A percentile compares a stretch with the other conserved stretches of the same genome.
These are phyloP conservation scores for Dothiorella sarmentorum DNA, from an alignment of 2,329 filamentous ascomycete species.

Conservation along the genomic window DNA sequence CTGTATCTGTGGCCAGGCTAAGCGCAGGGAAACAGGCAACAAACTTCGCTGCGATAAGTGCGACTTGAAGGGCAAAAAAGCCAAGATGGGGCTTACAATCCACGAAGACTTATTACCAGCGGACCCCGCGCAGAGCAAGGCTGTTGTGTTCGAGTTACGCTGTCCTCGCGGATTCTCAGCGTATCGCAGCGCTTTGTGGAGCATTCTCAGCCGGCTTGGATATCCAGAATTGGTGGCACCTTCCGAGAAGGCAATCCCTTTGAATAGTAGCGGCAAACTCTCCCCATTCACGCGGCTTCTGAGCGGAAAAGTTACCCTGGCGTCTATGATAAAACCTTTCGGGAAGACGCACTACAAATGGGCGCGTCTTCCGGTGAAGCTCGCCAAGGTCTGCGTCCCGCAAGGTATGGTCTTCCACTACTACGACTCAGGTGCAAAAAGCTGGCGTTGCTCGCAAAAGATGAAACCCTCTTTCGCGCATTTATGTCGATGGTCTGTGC, in stretches of 20 bases:
- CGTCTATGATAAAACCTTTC: conserved; percentile 48
- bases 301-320: conserved; percentile 35
- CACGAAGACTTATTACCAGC: conserved; percentile 52
- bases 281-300: conserved; percentile 23
- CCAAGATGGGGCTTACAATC: conserved; percentile 43
- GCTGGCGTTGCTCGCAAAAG: conserved; percentile 39
- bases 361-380: conserved; percentile 39
- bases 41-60: conserved; percentile 45
- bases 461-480: conserved; percentile 43
- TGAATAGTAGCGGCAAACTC: conserved; percentile 33
- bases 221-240: conserved; percentile 20
- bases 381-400: conserved; percentile 44
- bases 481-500: conserved; percentile 42
- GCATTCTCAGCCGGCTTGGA: conserved; percentile 41
- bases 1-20: conserved; percentile 30
- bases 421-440: conserved; percentile 40
- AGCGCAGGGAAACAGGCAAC: not conserved
- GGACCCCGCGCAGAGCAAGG: conserved; percentile 35
- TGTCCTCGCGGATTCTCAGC: conserved; percentile 44
- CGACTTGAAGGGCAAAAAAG: conserved; percentile 33
- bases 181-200: conserved; percentile 55
- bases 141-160: conserved; percentile 52
- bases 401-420: conserved; percentile 49
- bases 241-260: conserved; percentile 28
- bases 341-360: conserved; percentile 48